phyloP scores from a whole-genome alignment of 495 filamentous ascomycete genomes.

The Neurospora tetraspora region DNA sequence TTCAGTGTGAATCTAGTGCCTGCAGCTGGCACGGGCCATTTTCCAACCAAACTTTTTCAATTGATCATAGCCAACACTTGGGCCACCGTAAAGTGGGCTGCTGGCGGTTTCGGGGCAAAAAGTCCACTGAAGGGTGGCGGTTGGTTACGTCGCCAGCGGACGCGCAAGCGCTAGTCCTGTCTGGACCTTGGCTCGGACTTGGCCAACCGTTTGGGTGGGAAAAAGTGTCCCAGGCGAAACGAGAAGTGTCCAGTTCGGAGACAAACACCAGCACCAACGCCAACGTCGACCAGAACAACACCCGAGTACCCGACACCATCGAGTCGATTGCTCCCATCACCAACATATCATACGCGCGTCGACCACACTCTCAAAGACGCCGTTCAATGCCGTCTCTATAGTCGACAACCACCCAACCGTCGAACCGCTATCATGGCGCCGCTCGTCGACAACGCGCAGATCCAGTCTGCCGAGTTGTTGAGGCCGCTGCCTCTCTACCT shows the following conservation, averaged over 20 bases:
- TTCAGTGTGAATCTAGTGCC: no score
- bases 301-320: not conserved
- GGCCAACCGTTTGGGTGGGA: not conserved
- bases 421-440: conserved; percentile 33
- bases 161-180: not conserved
- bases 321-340: not conserved
- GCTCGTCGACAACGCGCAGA: conserved; percentile 85
- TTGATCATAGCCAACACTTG: no score
- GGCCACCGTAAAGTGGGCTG: no score
- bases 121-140: not conserved
- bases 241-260: not conserved
- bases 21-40: no score
- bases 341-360: not conserved
- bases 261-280: not conserved
- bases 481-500: conserved; percentile 72
- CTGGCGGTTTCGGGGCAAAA: not conserved
- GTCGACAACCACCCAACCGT: not conserved
- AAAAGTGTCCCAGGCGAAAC: not conserved
- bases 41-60: no score
- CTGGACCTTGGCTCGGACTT: not conserved
- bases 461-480: conserved; percentile 77
- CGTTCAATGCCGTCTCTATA: not conserved
- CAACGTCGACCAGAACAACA: not conserved
- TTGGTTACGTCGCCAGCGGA: not conserved
- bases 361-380: not conserved